phyloP scores from a whole-genome alignment of 257 asterid genomes.

The Lantana camara region DNA sequence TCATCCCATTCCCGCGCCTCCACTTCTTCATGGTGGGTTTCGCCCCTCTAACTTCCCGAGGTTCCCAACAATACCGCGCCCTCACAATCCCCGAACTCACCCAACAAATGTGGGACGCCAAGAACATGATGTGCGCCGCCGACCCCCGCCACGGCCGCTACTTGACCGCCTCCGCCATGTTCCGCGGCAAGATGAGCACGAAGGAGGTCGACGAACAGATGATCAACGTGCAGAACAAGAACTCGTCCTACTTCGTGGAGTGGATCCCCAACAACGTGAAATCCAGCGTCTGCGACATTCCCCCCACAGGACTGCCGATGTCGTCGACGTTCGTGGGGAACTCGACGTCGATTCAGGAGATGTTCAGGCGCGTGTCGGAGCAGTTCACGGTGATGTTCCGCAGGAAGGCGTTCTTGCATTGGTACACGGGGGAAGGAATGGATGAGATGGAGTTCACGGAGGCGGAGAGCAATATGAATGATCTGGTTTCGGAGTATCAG shows the following conservation, averaged over 20 bases:
- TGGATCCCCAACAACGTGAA: conserved; percentile 59
- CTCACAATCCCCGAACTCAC: conserved; percentile 53
- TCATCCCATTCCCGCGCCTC: conserved; percentile 52
- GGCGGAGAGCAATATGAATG: neutral
- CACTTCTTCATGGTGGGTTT: conserved; percentile 30
- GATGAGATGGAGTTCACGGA: no score
- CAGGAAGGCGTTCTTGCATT: conserved; percentile 35
- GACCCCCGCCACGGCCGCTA: no score
- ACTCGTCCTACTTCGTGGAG: conserved; percentile 53
- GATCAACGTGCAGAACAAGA: conserved; percentile 51
- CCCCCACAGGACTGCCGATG: conserved; percentile 50
- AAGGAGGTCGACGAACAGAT: neutral
- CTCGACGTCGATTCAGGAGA: conserved; percentile 49
- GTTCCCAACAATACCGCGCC: conserved; percentile 54
- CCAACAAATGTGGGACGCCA: conserved; percentile 57
- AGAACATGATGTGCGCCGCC: conserved; percentile 9
- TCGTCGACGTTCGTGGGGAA: conserved; percentile 56
- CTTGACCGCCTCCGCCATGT: no score
- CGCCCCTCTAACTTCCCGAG: conserved; percentile 41
- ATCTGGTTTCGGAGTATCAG: neutral
- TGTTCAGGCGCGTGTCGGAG: conserved; percentile 45
- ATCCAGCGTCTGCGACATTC: conserved; percentile 51
- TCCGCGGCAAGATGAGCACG: no score
- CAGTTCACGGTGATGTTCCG: conserved; percentile 53
- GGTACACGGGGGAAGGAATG: no score